Percentiles rank a stretch among this genome's conserved stretches.
These are phyloP conservation scores for Cryptomeria japonica DNA, from an alignment of 75 land plant genomes.

Conservation along the genomic window DNA sequence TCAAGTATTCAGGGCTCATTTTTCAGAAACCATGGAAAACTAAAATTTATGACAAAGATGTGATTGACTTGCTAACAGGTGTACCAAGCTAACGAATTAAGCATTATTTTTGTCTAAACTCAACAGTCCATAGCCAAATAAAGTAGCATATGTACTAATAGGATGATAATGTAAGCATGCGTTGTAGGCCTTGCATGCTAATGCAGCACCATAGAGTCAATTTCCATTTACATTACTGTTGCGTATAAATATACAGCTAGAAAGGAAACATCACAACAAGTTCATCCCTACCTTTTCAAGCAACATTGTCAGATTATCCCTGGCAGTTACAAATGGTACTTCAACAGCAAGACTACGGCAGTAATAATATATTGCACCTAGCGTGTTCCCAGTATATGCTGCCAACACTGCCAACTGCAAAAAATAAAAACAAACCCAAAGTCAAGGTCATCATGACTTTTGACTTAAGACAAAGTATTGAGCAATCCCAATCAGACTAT, in stretches of 20 bases:
- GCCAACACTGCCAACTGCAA: slow-evolving; percentile 78
- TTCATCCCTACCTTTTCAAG: slow-evolving; percentile 60
- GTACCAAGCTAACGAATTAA: not conserved
- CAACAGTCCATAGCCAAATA: not conserved
- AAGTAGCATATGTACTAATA: not conserved
- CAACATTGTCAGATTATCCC: slow-evolving; percentile 57
- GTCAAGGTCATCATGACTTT: not conserved
- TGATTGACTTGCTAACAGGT: not conserved
- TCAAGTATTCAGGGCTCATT: not conserved
- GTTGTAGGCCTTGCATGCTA: not conserved
- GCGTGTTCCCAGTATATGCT: slow-evolving; percentile 60
- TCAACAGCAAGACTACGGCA: slow-evolving; percentile 72
- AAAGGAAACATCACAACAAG: not conserved
- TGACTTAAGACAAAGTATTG: not conserved
- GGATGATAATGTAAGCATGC: not conserved
- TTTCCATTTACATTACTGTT: not conserved
- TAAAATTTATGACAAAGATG: not conserved
- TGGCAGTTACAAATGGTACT: slow-evolving; percentile 68
- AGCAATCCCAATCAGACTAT: not conserved
- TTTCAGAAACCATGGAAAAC: not conserved
- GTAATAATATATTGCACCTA: slow-evolving; percentile 68
- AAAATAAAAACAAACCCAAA: slow-evolving; percentile 2
- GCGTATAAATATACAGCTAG: not conserved
- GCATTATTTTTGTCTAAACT: not conserved
- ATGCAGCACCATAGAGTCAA: not conserved